Base-by-base conservation (phyloP, 1,284 basidiomycete species). In the Ceratobasidium papillatum region DNA sequence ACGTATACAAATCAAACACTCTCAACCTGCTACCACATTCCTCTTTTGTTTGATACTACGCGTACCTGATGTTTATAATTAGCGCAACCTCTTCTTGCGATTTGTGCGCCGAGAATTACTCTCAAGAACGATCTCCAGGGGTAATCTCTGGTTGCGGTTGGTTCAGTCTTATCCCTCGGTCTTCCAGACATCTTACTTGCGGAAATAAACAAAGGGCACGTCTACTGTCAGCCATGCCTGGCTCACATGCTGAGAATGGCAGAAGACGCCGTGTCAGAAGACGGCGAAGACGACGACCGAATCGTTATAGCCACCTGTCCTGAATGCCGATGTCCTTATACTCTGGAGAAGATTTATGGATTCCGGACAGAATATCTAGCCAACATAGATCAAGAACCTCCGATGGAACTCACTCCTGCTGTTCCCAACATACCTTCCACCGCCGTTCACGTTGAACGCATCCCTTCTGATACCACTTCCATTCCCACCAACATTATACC, bases 81-180 rank as follows among this genome's bases (percentile, higher is more conserved):
- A 43, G 49, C 45, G 1, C 62, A 47, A 43, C 22, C 9, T 64
- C 62, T 17, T 64, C 43, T 4, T 64, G 62, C n/a, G 62, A 64
- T 25, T 30, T 64, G 19, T 64, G 62, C 32, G 4, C 32, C 22
- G 62, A 64, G 8, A 14, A 27, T 27, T 64, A 64, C 30, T 64
- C 62, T 9, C 43, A 47, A 34, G 43, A 30, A 19, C 43, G 41
- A 4, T 17, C 62, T 30, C 62, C 62, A 2, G 43, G 45, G 14
- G 45, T 63, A 34, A 41, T 64, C 45, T 64, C 62, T 14, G 56
- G 32, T 19, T 64, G 62, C 22, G 62, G 62, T 64, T 32, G 19
- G 62, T 49, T 7, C 7, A 12, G 12, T 25, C 22, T 25, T 25
- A 9, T 49, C 14, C 3, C 27, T 27, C 5, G 14, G 12, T 19